phyloP scores from a whole-genome alignment of 805 yeast genomes.

The Tetrapisispora arboricola region DNA sequence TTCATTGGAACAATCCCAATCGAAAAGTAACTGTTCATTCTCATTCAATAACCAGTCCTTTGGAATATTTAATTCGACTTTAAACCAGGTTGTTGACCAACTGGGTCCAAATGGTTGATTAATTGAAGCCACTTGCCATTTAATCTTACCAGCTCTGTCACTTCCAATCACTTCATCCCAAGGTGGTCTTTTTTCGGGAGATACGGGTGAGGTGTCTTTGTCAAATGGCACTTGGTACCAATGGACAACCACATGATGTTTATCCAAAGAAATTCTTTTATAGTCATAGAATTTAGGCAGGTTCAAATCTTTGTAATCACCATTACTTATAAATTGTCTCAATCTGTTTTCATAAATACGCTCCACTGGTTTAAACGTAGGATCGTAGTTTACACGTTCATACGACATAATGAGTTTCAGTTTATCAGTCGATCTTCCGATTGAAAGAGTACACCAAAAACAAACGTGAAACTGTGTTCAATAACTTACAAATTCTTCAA shows the following conservation, averaged over 20 bases:
- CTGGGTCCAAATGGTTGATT: constrained; percentile 86
- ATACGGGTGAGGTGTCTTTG: constrained; percentile 32
- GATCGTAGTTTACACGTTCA: constrained; percentile 28
- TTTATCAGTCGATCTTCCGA: too few relatives aligned
- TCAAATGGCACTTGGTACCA: constrained; percentile 65
- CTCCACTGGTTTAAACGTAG: constrained; percentile 60
- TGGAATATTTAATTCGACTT: constrained; percentile 56
- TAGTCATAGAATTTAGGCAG: constrained; percentile 73
- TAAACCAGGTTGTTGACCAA: constrained; percentile 96
- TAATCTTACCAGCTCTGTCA: constrained; percentile 22
- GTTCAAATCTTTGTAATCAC: constrained; percentile 61
- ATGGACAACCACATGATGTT: constrained; percentile 43
- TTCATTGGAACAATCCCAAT: constrained; percentile 83
- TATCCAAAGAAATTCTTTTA: constrained; percentile 35
- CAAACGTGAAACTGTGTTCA: too few relatives aligned
- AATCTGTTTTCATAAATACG: constrained; percentile 46
- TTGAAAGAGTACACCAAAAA: too few relatives aligned
- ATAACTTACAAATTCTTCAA: too few relatives aligned
- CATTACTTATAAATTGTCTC: constrained; percentile 52
- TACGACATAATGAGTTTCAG: constrained; percentile 9
- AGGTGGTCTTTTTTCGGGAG: constrained; percentile 28
- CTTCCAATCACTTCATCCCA: constrained; percentile 22
- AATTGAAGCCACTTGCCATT: constrained; percentile 47
- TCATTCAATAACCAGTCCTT: constrained; percentile 33
- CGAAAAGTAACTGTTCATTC: constrained; percentile 45